Conservation (phyloP, 2,329 filamentous ascomycete genomes). For the Cordyceps cateniannulata region DNA sequence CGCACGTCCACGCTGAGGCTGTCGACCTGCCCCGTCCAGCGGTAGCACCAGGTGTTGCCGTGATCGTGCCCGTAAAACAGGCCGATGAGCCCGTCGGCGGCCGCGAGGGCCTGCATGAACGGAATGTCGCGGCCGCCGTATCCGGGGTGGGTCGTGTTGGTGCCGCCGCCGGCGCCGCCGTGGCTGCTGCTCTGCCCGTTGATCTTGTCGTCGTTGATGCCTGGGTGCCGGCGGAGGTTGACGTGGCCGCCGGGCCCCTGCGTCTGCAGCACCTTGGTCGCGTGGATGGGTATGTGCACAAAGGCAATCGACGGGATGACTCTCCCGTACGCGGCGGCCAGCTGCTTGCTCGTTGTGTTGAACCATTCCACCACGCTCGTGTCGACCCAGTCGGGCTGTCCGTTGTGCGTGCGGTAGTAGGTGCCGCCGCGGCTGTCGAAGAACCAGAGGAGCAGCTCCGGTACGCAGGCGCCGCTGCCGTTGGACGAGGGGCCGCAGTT, state of each 20-base stretch:
- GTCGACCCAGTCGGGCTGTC: slow-evolving; percentile 39
- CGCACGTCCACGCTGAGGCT: slow-evolving; percentile 16
- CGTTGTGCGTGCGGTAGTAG: slow-evolving; percentile 31
- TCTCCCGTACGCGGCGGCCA: slow-evolving; percentile 22
- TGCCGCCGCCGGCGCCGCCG: slow-evolving; percentile 21
- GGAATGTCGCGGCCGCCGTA: slow-evolving; percentile 40
- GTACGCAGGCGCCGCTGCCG: slow-evolving; percentile 22
- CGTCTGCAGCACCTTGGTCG: slow-evolving; percentile 21
- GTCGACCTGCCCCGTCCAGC: slow-evolving; percentile 24
- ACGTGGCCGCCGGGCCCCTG: slow-evolving; percentile 17
- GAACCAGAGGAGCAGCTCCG: slow-evolving; percentile 55
- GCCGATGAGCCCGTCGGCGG: slow-evolving; percentile 42
- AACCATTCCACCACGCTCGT: slow-evolving; percentile 39
- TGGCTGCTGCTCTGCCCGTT: slow-evolving; percentile 27
- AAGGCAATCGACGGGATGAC: slow-evolving; percentile 41
- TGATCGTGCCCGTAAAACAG: slow-evolving; percentile 57
- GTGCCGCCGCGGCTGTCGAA: slow-evolving; percentile 59
- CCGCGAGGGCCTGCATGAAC: slow-evolving; percentile 50
- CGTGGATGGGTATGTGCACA: slow-evolving; percentile 40
- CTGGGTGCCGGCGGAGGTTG: slow-evolving; percentile 23
- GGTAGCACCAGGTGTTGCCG: slow-evolving; percentile 44
- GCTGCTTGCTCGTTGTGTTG: slow-evolving; percentile 25
- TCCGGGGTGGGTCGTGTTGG: background rate
- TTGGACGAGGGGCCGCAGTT: background rate
- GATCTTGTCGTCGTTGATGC: slow-evolving; percentile 27